Percentiles rank a stretch among this genome's conserved stretches.
Conservation (phyloP, 495 filamentous ascomycete species). For the Aspergillus cristatus region DNA sequence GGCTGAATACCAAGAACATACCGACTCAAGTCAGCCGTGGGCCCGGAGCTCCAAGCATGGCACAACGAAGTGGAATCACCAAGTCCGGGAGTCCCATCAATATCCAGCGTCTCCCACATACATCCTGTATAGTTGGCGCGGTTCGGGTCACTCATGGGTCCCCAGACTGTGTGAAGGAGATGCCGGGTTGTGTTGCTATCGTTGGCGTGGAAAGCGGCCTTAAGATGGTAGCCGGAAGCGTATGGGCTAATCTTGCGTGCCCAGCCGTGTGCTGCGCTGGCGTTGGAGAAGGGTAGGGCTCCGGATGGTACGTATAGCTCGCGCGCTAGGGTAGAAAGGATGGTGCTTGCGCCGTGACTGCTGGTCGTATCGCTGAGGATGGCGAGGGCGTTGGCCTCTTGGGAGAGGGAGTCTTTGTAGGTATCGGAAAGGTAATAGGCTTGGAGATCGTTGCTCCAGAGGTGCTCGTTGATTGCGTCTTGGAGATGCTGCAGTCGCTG, state of each 20-base stretch:
- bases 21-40: conserved; percentile 8
- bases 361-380: conserved; percentile 9
- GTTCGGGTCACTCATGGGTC: conserved; percentile 6
- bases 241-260: conserved; percentile 8
- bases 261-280: conserved; percentile 4
- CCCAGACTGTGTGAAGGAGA: conserved; percentile 8
- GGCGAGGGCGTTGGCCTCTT: conserved; percentile 14
- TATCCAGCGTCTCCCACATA: conserved; percentile 6
- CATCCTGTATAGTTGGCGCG: conserved; percentile 11
- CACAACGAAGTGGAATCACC: conserved; percentile 7
- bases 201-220: conserved; percentile 8
- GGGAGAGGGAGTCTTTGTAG: conserved; percentile 8
- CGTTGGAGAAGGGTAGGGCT: conserved; percentile 9
- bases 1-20: conserved; percentile 8
- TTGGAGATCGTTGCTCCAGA: conserved; percentile 14
- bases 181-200: conserved; percentile 2
- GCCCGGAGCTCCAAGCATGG: conserved; percentile 9
- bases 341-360: neutral
- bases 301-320: conserved; percentile 6
- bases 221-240: conserved; percentile 10
- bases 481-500: conserved; percentile 7
- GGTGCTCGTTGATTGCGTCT: conserved; percentile 9
- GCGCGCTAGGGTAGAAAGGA: conserved; percentile 8
- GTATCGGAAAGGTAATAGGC: conserved; percentile 10
- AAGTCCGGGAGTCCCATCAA: conserved; percentile 8